A percentile compares a stretch with the other conserved stretches of the same genome.
Conservation (phyloP, 176 grass and related monocot species). For the Musa troglodytarum region DNA sequence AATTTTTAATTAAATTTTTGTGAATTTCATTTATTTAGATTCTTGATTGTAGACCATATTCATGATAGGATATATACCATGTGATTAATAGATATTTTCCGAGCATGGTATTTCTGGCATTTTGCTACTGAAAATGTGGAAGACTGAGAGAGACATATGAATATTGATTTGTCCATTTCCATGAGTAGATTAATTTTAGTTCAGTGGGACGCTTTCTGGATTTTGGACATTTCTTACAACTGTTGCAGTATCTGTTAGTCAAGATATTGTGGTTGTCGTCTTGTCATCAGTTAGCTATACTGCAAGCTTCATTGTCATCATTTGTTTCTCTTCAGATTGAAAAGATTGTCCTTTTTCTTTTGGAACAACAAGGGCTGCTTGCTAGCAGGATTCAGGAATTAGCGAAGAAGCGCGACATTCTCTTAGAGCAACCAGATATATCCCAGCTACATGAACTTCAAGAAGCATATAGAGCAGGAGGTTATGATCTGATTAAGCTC, state of each 20-base stretch:
- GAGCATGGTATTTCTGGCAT: too few species aligned
- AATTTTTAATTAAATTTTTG: too few species aligned
- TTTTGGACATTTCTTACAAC: neutral
- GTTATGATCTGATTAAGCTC: constrained; percentile 71
- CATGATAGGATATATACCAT: too few species aligned
- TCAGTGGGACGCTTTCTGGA: neutral
- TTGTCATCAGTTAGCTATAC: too few species aligned
- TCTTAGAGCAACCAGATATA: constrained; percentile 39
- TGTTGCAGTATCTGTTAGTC: too few species aligned
- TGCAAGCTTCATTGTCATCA: constrained; percentile 2
- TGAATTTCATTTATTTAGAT: too few species aligned
- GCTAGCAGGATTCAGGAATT: constrained; percentile 71
- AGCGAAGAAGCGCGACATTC: constrained; percentile 28
- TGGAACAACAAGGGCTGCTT: constrained; percentile 78
- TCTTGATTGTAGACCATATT: too few species aligned
- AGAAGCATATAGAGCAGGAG: constrained; percentile 63
- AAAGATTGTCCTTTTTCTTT: constrained; percentile 81
- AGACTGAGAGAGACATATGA: neutral
- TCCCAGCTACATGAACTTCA: constrained; percentile 40
- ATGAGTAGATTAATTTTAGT: neutral
- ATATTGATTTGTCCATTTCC: neutral
- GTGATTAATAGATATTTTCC: too few species aligned
- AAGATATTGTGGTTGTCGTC: too few species aligned
- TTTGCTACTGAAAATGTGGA: neutral
- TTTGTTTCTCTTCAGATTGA: constrained; percentile 56